These are phyloP conservation scores for Lactifluus hygrophoroides DNA, from an alignment of 768 basidiomycete species.

Conservation along the genomic window DNA sequence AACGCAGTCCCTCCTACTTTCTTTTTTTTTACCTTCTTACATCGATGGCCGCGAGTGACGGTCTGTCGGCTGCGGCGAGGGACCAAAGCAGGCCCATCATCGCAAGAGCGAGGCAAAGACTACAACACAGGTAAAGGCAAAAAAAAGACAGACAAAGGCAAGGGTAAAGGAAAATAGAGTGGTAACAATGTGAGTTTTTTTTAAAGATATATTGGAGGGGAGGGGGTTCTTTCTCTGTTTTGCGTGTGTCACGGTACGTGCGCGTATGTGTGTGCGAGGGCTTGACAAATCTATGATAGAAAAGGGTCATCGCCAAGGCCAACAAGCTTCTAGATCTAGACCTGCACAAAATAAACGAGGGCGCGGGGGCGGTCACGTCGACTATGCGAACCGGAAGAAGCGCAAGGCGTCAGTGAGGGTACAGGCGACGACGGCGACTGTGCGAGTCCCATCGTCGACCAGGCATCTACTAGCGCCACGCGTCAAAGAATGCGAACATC, in stretches of 20 bases:
- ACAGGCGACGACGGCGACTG: not conserved
- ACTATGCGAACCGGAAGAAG: not conserved
- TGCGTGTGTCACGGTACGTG: not conserved
- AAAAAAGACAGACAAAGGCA: too few species aligned
- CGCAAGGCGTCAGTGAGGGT: not conserved
- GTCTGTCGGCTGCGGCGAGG: not conserved
- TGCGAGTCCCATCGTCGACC: not conserved
- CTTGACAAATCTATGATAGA: not conserved
- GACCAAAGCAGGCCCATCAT: not conserved
- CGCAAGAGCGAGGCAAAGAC: not conserved
- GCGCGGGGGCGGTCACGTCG: not conserved
- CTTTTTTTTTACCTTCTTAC: not conserved
- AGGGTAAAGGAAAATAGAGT: not conserved
- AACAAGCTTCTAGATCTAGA: not conserved
- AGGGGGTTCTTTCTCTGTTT: too few species aligned
- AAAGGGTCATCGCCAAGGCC: not conserved
- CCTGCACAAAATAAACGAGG: not conserved
- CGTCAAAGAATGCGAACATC: too few species aligned
- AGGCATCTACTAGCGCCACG: too few species aligned
- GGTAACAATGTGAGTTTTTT: too few species aligned
- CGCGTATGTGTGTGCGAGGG: not conserved
- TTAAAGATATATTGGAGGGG: too few species aligned
- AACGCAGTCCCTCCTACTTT: too few species aligned
- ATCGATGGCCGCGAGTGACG: not conserved
- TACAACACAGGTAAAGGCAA: too few species aligned